Conservation (phyloP, 352 stramenopile genomes). For the Paralagenidium karlingii region DNA sequence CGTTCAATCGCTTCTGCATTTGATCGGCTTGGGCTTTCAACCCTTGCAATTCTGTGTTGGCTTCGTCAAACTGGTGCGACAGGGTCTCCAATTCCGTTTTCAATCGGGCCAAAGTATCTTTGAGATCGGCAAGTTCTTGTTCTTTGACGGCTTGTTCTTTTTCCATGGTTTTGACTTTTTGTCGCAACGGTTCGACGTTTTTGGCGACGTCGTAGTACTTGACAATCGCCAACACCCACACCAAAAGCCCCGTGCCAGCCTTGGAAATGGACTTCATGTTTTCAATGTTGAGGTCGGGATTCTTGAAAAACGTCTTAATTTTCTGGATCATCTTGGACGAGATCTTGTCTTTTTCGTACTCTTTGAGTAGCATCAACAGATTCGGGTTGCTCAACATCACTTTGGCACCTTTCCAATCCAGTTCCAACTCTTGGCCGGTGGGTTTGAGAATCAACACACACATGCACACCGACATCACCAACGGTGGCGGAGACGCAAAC, state of each 20-base stretch:
- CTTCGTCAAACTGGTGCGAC: constrained; percentile 84
- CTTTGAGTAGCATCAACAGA: constrained; percentile 85
- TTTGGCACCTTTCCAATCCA: constrained; percentile 91
- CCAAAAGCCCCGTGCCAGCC: constrained; percentile 81
- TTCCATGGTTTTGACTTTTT: constrained; percentile 89
- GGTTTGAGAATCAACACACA: constrained; percentile 86
- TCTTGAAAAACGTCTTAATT: constrained; percentile 92
- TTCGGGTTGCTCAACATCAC: constrained; percentile 91
- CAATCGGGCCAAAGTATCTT: constrained; percentile 74
- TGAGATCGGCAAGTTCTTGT: constrained; percentile 72
- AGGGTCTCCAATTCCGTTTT: constrained; percentile 84
- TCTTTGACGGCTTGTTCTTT: constrained; percentile 90
- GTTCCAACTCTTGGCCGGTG: constrained; percentile 84
- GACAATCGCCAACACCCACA: constrained; percentile 91
- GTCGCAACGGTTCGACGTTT: constrained; percentile 87
- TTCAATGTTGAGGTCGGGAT: constrained; percentile 88
- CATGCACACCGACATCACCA: constrained; percentile 92
- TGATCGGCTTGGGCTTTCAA: constrained; percentile 88
- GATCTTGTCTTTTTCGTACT: constrained; percentile 95
- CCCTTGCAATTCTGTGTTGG: constrained; percentile 86
- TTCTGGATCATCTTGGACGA: constrained; percentile 92
- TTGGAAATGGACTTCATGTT: constrained; percentile 93
- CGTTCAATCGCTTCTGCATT: constrained; percentile 90
- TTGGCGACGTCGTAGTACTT: constrained; percentile 95
- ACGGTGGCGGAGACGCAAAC: constrained; percentile 86